Base-by-base conservation (phyloP, 225 moss, liverwort and hornwort genomes). In the Physcomitrellopsis africana region DNA sequence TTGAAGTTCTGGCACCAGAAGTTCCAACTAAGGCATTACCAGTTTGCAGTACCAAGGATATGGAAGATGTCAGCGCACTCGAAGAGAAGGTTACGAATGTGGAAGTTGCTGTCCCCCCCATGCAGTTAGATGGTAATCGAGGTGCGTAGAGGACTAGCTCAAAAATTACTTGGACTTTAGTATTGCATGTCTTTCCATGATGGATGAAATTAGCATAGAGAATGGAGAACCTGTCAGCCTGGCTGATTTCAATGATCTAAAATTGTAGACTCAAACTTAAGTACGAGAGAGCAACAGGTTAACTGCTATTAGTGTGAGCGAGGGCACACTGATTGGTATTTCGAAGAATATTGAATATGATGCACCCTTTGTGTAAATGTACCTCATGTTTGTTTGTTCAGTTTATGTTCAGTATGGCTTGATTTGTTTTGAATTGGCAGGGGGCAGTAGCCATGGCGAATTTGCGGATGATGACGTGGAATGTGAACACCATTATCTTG, bases 91-190 rank as follows among this genome's bases (percentile, higher is more conserved):
- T 51, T 51, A 12, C 24, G 43, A 26, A 60, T 46, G 60, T 24
- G 17, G 46, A 11, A 59, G 43, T 8, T 24, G 9, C 6, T 44
- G 5, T 19, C 18, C 63, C 63, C 20, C 44, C 16, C 63, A 63
- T 6, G 43, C 20, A 14, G 17, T 51, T 19, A 27, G 67, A 67
- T 26, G 47, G 7, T 12, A 44, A 44, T 63, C 44, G 10, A 74
- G 74, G 74, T 74, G 45, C 63, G 12, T 24, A 2, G 59, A 58
- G 53, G 70, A 70, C 22, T 13, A 20, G 3, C 41, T n/a, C 62
- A 41, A 10, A n/a, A 37, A 62, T n/a, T 62, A 62, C 18, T 62
- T 62, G n/a, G 62, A 18, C 41, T 62, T 41, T 1, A 37, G 32
- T 32, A 10, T 10, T 15, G n/a, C 41, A 5, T 41, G 11, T 17